These are phyloP conservation scores for Fomitopsis schrenkii DNA, from an alignment of 1,284 basidiomycete genomes.

Conservation along the genomic window DNA sequence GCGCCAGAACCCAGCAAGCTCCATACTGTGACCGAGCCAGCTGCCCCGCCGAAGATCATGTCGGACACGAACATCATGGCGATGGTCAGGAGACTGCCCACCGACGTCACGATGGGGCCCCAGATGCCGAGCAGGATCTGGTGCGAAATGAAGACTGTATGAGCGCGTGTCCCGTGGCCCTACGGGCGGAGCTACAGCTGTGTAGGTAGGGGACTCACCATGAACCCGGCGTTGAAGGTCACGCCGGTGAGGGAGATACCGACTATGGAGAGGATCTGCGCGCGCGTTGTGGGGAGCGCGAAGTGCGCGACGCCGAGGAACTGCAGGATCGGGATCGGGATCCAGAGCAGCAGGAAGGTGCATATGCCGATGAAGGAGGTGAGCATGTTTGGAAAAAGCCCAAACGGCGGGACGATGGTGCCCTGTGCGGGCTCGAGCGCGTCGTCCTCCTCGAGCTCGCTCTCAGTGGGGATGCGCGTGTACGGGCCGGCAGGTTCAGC, in stretches of 20 bases:
- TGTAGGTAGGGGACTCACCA: constrained; percentile 42
- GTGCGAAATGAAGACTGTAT: constrained; percentile 7
- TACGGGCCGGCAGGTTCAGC: constrained; percentile 37
- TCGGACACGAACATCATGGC: constrained; percentile 77
- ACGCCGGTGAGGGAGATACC: constrained; percentile 66
- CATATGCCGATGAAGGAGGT: constrained; percentile 65
- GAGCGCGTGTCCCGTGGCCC: constrained; percentile 2
- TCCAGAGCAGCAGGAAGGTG: constrained; percentile 66
- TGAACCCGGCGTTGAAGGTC: constrained; percentile 73
- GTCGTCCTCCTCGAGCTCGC: constrained; percentile 13
- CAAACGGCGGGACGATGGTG: constrained; percentile 61
- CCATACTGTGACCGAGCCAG: constrained; percentile 55
- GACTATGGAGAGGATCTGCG: constrained; percentile 44
- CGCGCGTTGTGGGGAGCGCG: constrained; percentile 45
- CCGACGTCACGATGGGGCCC: constrained; percentile 84
- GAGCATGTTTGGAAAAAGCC: constrained; percentile 72
- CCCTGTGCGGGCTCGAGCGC: constrained; percentile 28
- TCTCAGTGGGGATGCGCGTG: constrained; percentile 34
- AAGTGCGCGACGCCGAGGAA: constrained; percentile 56
- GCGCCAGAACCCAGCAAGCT: constrained; percentile 63
- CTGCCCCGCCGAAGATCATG: constrained; percentile 54
- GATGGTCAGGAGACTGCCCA: constrained; percentile 80
- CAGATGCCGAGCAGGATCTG: constrained; percentile 75
- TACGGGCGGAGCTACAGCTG: not conserved
- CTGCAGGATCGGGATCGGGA: constrained; percentile 69